Percentiles rank a stretch among this genome's conserved stretches.
Conservation (phyloP, 2,329 filamentous ascomycete species). For the Aureobasidium sp. region DNA sequence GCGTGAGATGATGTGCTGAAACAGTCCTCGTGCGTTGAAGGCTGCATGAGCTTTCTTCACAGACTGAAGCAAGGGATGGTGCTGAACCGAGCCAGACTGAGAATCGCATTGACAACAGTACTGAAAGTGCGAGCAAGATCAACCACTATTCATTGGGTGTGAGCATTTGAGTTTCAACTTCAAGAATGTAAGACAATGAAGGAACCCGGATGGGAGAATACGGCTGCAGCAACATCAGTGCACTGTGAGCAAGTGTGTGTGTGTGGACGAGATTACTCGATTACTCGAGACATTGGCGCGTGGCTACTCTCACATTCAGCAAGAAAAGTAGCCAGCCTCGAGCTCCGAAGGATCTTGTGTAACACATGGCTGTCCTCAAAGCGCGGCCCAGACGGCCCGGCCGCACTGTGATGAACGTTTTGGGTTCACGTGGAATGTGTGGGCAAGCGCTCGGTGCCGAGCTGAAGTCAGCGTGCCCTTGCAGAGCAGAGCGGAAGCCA, state of each 20-base stretch:
- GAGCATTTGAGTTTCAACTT: background rate
- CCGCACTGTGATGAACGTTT: background rate
- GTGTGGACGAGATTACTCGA: background rate
- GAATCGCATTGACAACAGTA: background rate
- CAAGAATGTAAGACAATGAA: conserved; percentile 11
- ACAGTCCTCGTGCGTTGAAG: conserved; percentile 10
- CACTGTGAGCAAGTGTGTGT: background rate
- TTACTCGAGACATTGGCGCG: background rate
- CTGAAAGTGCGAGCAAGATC: background rate
- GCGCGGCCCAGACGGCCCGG: conserved; percentile 2
- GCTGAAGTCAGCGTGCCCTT: background rate
- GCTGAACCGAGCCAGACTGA: background rate
- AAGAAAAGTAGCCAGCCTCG: background rate
- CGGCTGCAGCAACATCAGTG: background rate
- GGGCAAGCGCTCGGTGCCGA: conserved; percentile 5
- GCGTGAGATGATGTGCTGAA: conserved; percentile 10
- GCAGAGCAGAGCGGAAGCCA: background rate
- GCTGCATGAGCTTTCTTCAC: conserved; percentile 5
- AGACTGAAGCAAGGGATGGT: conserved; percentile 7
- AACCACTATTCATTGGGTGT: background rate
- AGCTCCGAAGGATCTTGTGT: conserved; percentile 6
- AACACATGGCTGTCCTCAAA: background rate
- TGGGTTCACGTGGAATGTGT: conserved; percentile 11
- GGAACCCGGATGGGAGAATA: background rate
- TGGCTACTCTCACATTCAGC: background rate